Evolutionary conservation across 1,284 basidiomycete species (phyloP), one percentile per base, ranked within the genome.

Genomic region (Entoloma clypeatum): DNA sequence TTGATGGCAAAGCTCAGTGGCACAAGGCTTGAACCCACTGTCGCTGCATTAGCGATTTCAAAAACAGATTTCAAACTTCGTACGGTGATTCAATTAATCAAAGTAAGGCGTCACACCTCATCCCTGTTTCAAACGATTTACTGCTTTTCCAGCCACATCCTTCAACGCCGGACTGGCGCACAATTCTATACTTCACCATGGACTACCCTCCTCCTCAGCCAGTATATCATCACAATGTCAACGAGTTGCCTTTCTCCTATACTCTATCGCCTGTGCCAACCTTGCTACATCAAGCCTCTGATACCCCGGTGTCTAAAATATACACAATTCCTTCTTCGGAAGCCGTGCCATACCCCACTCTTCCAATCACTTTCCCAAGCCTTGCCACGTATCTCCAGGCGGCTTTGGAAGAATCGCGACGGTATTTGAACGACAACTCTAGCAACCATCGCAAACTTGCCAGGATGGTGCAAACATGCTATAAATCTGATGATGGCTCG

Each of bases 61-160:
- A 81, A 79, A 51, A 64, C 70, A 3, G 73, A 77, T 5, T 65
- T 82, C 43, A 74, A 72, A 45, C 62, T 89, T 28, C 77, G 86
- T 28, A 78, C 80, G 0, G 82, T 89, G 0, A 63, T 89, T 40
- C 84, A 87, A 52, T 86, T 88, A 53, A 69, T 86, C 40, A 84
- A 78, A 68, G 85, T 85, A 49, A 45, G 68, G 45, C 37, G n/a
- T 34, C 41, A 32, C 28, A 36, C 14, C 21, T 16, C 31, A 4
- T 30, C 21, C 7, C 19, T 9, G n/a, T 34, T 40, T 27, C 23
- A 18, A 25, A 40, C 17, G 28, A 7, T 31, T 41, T 10, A 48
- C 26, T 17, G 28, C 31, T 41, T 33, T 25, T 22, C n/a, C 44
- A 85, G 82, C 68, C 78, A 17, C 76, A 81, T 54, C 74, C 72